Percentiles rank a stretch among this genome's conserved stretches.
phyloP scores from a whole-genome alignment of 805 yeast genomes.

The Saturnispora saitoi region DNA sequence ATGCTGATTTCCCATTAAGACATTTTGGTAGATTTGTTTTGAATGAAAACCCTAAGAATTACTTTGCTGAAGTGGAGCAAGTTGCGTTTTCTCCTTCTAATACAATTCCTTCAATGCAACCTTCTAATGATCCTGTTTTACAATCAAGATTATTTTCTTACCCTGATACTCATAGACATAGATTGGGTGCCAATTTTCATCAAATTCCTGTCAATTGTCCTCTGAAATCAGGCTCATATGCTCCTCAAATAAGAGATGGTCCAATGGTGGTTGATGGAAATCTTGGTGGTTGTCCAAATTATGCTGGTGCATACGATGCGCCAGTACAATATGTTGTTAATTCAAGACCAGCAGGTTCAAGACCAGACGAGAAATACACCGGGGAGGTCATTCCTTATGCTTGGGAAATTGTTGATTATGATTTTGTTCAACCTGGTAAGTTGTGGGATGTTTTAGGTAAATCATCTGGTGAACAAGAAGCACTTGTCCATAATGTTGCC shows the following conservation, averaged over 20 bases:
- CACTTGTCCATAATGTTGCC: slow-evolving; percentile 77
- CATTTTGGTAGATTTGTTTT: slow-evolving; percentile 72
- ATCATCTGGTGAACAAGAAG: slow-evolving; percentile 74
- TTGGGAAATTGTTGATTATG: slow-evolving; percentile 67
- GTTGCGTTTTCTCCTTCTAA: slow-evolving; percentile 81
- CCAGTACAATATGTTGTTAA: slow-evolving; percentile 38
- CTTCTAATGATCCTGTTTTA: slow-evolving; percentile 77
- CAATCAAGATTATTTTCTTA: slow-evolving; percentile 77
- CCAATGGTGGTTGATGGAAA: slow-evolving; percentile 62
- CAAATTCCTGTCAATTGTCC: slow-evolving; percentile 93
- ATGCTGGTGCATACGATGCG: slow-evolving; percentile 46
- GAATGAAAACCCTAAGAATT: slow-evolving; percentile 79
- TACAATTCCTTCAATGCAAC: slow-evolving; percentile 76
- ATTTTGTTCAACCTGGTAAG: slow-evolving; percentile 68
- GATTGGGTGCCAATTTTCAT: slow-evolving; percentile 67
- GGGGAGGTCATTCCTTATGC: slow-evolving; percentile 59
- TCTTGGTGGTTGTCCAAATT: slow-evolving; percentile 71
- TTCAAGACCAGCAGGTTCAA: slow-evolving; percentile 27
- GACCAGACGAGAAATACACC: slow-evolving; percentile 25
- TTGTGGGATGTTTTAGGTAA: slow-evolving; percentile 73
- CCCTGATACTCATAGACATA: slow-evolving; percentile 80
- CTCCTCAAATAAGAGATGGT: slow-evolving; percentile 81
- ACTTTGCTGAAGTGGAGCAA: slow-evolving; percentile 82
- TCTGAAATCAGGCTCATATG: slow-evolving; percentile 41
- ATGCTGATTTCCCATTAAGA: slow-evolving; percentile 75